Evolutionary conservation across 768 basidiomycete species (phyloP).

Genomic region (Cytidiella melzeri): DNA sequence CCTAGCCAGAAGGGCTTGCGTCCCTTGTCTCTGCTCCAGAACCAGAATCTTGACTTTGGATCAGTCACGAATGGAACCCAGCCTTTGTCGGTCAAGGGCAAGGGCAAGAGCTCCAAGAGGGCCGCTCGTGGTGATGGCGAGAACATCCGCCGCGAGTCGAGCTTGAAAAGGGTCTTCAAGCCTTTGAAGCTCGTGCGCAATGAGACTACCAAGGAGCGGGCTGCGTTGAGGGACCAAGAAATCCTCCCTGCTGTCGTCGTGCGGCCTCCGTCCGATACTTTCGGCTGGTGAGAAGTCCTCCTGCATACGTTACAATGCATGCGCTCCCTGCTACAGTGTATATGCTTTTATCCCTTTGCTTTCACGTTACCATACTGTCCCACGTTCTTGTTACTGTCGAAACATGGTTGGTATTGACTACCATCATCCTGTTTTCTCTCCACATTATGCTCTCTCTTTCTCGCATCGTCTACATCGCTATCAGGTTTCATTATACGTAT

Average conservation of each 20-base stretch:
- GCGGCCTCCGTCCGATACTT: constrained; percentile 49
- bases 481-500: constrained; percentile 2
- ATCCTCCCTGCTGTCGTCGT: constrained; percentile 55
- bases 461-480: background rate
- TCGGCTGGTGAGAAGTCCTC: constrained; percentile 39
- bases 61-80: constrained; percentile 32
- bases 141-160: constrained; percentile 28
- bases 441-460: background rate
- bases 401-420: background rate
- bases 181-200: constrained; percentile 54
- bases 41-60: constrained; percentile 37
- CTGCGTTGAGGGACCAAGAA: constrained; percentile 48
- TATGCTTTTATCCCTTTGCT: background rate
- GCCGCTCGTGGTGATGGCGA: constrained; percentile 23
- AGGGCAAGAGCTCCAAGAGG: constrained; percentile 40
- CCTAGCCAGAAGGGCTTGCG: constrained; percentile 38
- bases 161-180: constrained; percentile 45
- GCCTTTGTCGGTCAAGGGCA: constrained; percentile 39
- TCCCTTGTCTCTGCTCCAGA: constrained; percentile 56
- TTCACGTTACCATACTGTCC: background rate
- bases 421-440: background rate
- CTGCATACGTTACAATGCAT: constrained; percentile 19
- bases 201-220: constrained; percentile 59
- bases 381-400: background rate
- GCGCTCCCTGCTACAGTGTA: background rate